These are phyloP conservation scores for Catunica adiposa DNA, from an alignment of 2,329 filamentous ascomycete genomes.

Conservation along the genomic window DNA sequence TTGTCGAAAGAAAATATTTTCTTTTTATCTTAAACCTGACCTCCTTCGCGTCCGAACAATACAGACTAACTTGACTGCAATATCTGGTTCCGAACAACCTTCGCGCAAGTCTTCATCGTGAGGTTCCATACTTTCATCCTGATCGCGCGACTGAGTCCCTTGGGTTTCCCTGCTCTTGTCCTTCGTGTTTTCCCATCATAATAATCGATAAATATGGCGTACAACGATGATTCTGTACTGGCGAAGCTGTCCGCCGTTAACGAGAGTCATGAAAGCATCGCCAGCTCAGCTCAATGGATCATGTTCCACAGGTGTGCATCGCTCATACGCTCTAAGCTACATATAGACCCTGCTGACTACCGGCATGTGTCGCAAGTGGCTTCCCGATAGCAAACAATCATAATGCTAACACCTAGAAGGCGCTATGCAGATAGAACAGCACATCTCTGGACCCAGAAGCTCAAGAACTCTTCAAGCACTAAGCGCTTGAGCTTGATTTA, in stretches of 20 bases:
- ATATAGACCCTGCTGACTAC: not conserved
- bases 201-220: constrained; percentile 49
- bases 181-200: not conserved
- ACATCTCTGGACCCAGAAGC: constrained; percentile 74
- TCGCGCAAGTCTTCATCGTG: no score
- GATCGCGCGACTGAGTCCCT: not conserved
- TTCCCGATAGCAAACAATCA: not conserved
- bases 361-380: not conserved
- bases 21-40: not conserved
- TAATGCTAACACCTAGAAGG: constrained; percentile 29
- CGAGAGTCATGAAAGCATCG: constrained; percentile 93
- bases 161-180: not conserved
- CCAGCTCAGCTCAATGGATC: constrained; percentile 95
- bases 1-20: not conserved
- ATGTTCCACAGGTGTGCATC: constrained; percentile 81
- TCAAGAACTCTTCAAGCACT: constrained; percentile 71
- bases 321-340: not conserved
- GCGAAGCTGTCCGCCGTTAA: constrained; percentile 90
- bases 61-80: not conserved
- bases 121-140: not conserved
- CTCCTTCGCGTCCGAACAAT: not conserved
- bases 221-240: constrained; percentile 86
- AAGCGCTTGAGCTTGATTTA: constrained; percentile 88
- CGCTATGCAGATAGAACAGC: constrained; percentile 85
- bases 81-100: not conserved